Evolutionary conservation across 805 yeast genomes (phyloP), one percentile per base, ranked within the genome.

Genomic region (Candida sphagnicola): DNA sequence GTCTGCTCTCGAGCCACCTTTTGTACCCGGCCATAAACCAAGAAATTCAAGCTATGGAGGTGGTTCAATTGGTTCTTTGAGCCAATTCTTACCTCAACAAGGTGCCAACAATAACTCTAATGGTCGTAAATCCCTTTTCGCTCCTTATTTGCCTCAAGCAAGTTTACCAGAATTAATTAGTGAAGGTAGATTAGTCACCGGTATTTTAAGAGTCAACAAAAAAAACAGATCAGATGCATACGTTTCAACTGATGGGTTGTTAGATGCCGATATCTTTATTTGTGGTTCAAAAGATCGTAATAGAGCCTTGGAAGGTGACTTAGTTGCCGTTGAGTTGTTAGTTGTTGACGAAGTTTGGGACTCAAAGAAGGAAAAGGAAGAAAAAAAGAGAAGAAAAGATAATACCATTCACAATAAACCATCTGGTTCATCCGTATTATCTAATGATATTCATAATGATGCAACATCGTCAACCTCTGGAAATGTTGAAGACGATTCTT

Each of bases 231-330:
- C 96, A 1, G 98, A 93, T 64, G 99, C 99, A 0, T 93, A 95
- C 64, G 98, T 93, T n/a, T 80, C 96, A 5, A 91, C 98, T 1
- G 97, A 90, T 59, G 96, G 96, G 1, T 75, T 90, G 23, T 74
- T 93, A 46, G 99, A 93, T 62, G 95, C 99, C 0, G 99, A 93
- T 61, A 88, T 93, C 44, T 93, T 89, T 56, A 93, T 93, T 48
- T 93, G 98, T 68, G 99, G 99, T 8, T 90, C 98, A 8, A 93
- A 93, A 60, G 99, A 93, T 63, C 85, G 99, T 60, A 93, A 93
- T 62, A 81, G 99, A 59, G 98, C 99, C 2, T 69, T 93, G 39
- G 99, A 93, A 62, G 96, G 97, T 41, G 99, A 93, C 59, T 67
- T 88, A 37, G 99, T 93, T 28, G 99, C 99, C 0, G 90, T 93